phyloP scores from a whole-genome alignment of 306 rosid genomes.

The Sesbania bispinosa region DNA sequence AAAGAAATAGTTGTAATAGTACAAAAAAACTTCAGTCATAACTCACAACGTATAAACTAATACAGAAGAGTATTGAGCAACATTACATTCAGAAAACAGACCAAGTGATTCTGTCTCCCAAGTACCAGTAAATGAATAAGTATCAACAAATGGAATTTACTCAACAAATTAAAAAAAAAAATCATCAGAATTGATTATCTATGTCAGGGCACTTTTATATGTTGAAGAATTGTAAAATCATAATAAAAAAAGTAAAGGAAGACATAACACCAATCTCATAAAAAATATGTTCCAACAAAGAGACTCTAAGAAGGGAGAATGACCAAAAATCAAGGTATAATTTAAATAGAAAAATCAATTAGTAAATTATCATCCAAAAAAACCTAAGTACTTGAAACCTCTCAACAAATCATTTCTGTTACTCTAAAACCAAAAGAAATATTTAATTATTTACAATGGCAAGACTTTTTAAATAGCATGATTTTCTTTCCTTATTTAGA shows the following conservation, averaged over 20 bases:
- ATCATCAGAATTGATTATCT: neutral
- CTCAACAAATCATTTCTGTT: neutral
- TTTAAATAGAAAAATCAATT: neutral
- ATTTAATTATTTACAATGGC: neutral
- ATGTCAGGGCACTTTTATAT: neutral
- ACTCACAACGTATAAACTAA: slow-evolving; percentile 17
- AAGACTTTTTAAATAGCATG: neutral
- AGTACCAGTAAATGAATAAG: neutral
- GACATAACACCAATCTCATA: neutral
- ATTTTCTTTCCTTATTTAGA: neutral
- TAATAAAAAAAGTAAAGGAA: neutral
- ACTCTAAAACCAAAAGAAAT: neutral
- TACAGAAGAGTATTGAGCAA: neutral
- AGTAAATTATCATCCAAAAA: slow-evolving; percentile 1
- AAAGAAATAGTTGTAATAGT: slow-evolving; percentile 11
- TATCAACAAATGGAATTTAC: neutral
- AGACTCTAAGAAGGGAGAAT: neutral
- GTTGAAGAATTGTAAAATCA: neutral
- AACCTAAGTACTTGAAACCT: neutral
- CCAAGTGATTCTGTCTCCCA: neutral
- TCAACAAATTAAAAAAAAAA: neutral
- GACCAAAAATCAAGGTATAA: neutral
- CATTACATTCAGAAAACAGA: neutral
- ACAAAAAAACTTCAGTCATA: slow-evolving; percentile 17
- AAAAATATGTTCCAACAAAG: neutral